Base-by-base conservation (phyloP, 2,329 filamentous ascomycete genomes). In the Acephala macrosclerotiorum region DNA sequence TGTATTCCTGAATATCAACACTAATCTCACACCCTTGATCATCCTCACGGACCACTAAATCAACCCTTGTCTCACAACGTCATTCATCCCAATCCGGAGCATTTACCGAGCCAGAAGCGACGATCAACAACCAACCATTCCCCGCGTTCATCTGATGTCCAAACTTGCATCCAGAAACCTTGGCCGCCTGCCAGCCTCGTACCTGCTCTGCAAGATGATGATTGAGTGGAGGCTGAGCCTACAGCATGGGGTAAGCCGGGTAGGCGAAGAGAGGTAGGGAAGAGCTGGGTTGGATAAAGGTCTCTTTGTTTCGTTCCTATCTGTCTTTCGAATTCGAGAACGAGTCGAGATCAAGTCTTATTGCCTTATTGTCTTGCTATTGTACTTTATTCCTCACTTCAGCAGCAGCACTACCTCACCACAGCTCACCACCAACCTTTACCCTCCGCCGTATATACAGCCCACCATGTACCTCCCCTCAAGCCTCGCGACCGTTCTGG, bases 401-500 rank as follows among this genome's bases (percentile, higher is more conserved):
- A 60, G 42, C 33, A 42, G 35, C 33, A 33, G n/a, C 42, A 42
- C n/a, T 22, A 36, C 38, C 57, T 66, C 33, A 22, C 60, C 35
- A 20, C 63, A n/a, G n/a, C n/a, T n/a, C n/a, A n/a, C n/a, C n/a
- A n/a, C n/a, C n/a, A n/a, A n/a, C n/a, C n/a, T n/a, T n/a, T n/a
- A n/a, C n/a, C n/a, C n/a, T n/a, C n/a, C n/a, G n/a, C n/a, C n/a
- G n/a, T n/a, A n/a, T n/a, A 14, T 20, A 47, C 42, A 14, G 3
- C 18, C 18, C 16, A 47, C 3, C 18, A 47, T 47, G 42, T 9
- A 20, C 55, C 18, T 22, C 36, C n/a, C 42, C 40, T 55, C 53
- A 26, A 35, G 49, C 58, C n/a, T n/a, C n/a, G n/a, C n/a, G n/a
- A n/a, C n/a, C n/a, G n/a, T 67, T 36, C 40, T 33, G 9, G 29